phyloP scores from a whole-genome alignment of 257 asterid genomes.

The Nicotiana obtusifolia region DNA sequence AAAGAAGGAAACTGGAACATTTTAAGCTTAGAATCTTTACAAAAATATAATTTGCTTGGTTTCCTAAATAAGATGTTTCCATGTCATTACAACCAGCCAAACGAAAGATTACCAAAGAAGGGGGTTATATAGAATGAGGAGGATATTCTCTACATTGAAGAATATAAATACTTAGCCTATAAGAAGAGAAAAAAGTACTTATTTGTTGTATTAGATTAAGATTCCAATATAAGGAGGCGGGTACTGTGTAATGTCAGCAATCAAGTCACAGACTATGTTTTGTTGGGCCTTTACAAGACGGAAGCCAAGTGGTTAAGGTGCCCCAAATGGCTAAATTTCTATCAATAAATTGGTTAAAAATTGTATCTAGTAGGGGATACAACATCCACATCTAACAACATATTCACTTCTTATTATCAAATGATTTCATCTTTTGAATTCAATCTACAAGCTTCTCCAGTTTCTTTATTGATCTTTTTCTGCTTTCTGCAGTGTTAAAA shows the following conservation, averaged over 20 bases:
- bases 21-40: background rate
- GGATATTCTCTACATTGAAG: background rate
- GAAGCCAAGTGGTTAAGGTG: background rate
- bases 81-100: background rate
- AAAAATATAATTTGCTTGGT: background rate
- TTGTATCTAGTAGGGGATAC: background rate
- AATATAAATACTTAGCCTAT: background rate
- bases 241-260: background rate
- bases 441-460: background rate
- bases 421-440: background rate
- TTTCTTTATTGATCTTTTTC: background rate
- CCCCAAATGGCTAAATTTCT: background rate
- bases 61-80: background rate
- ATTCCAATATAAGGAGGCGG: background rate
- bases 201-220: background rate
- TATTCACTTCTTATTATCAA: background rate
- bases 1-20: background rate
- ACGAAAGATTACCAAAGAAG: background rate
- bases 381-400: conserved; percentile 1
- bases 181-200: background rate
- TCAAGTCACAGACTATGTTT: background rate
- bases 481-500: background rate
- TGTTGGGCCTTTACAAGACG: too few relatives aligned
- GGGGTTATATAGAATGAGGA: background rate
- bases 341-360: background rate